phyloP scores from a whole-genome alignment of 176 grass and related monocot species.

The Cenchrus purpureus region DNA sequence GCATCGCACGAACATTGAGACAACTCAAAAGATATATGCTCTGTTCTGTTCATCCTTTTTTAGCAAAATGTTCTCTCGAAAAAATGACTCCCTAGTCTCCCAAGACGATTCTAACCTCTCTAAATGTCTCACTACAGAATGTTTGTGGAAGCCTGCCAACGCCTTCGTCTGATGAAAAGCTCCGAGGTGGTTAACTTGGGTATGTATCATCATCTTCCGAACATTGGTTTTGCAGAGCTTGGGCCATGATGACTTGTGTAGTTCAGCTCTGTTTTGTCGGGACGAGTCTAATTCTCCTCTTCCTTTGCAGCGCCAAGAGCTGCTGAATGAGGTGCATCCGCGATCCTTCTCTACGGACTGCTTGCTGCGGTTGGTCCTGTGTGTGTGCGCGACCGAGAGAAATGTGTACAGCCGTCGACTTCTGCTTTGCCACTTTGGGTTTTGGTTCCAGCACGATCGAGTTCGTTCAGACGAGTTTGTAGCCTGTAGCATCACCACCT shows the following conservation, averaged over 20 bases:
- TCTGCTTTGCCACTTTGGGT: slow-evolving; percentile 36
- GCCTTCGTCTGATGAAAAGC: slow-evolving; percentile 83
- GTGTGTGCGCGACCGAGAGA: slow-evolving; percentile 41
- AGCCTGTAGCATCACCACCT: slow-evolving; percentile 37
- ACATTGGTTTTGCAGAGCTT: not conserved
- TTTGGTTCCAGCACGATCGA: slow-evolving; percentile 32
- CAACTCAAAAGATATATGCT: not conserved
- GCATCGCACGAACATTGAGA: slow-evolving; percentile 16
- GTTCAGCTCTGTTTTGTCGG: not conserved
- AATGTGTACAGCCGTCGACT: slow-evolving; percentile 65
- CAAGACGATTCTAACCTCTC: slow-evolving; percentile 23
- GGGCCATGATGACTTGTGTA: not conserved
- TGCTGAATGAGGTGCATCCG: slow-evolving; percentile 33
- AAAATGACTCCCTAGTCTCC: not conserved
- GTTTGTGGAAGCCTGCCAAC: slow-evolving; percentile 81
- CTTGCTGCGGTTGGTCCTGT: slow-evolving; percentile 43
- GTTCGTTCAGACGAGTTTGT: slow-evolving; percentile 40
- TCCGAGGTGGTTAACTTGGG: slow-evolving; percentile 74
- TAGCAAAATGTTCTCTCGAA: not conserved
- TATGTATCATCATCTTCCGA: slow-evolving; percentile 16
- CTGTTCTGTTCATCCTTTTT: not conserved
- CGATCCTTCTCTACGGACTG: slow-evolving; percentile 20
- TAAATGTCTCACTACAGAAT: slow-evolving; percentile 52
- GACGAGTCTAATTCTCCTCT: slow-evolving; percentile 9
- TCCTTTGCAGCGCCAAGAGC: slow-evolving; percentile 68